A percentile compares a stretch with the other conserved stretches of the same genome.
Evolutionary conservation across 1,139 yeast genomes (phyloP).

Genomic region (Taphrina wiesneri): DNA sequence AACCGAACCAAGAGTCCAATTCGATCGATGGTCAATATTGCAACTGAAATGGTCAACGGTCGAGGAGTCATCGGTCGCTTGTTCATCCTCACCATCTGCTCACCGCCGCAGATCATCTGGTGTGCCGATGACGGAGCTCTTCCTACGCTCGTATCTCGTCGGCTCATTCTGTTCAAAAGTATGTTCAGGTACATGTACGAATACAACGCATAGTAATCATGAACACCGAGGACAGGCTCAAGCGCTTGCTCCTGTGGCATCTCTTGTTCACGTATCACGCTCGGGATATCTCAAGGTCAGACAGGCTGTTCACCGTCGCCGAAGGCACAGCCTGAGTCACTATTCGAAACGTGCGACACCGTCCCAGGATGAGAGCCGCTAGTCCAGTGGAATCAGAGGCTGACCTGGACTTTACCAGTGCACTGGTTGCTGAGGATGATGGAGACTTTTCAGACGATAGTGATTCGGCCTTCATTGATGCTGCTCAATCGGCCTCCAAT

Average conservation of each 20-base stretch:
- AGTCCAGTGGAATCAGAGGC: constrained; percentile 32
- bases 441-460: constrained; percentile 32
- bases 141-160: neutral
- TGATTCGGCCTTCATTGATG: constrained; percentile 34
- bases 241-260: too few relatives aligned
- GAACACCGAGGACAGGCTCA: too few relatives aligned
- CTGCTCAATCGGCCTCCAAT: constrained; percentile 18
- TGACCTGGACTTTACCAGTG: constrained; percentile 20
- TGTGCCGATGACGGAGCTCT: neutral
- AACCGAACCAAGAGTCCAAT: neutral
- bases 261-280: too few relatives aligned
- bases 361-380: constrained; percentile 11
- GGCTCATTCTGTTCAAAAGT: neutral
- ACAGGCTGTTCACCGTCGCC: neutral
- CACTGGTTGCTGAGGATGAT: constrained; percentile 16
- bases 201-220: too few relatives aligned
- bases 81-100: neutral
- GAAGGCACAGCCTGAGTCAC: too few relatives aligned
- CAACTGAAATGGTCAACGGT: neutral
- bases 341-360: too few relatives aligned
- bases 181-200: neutral
- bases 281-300: too few relatives aligned
- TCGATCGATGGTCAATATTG: neutral
- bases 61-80: neutral
- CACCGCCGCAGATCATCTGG: neutral